Evolutionary conservation across 805 yeast genomes (phyloP).

Genomic region (Clavispora asparagi): DNA sequence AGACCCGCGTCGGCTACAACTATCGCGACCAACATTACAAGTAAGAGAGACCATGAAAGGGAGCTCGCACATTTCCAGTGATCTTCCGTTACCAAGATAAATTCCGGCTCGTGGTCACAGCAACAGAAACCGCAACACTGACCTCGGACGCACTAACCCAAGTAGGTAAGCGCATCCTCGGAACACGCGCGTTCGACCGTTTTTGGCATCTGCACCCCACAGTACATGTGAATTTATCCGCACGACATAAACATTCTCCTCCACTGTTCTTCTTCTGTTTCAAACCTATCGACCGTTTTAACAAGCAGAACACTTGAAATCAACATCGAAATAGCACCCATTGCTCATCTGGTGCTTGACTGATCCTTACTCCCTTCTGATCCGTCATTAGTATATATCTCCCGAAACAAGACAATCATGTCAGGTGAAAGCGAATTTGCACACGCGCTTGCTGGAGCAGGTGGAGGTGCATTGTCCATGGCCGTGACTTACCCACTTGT

Average conservation of each 20-base stretch:
- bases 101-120: no score
- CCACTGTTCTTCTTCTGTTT: neutral
- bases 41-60: no score
- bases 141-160: neutral
- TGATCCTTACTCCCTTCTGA: neutral
- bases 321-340: no score
- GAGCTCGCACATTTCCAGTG: no score
- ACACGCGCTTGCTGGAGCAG: slow-evolving; percentile 93
- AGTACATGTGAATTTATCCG: neutral
- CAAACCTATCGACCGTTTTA: neutral
- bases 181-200: neutral
- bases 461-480: slow-evolving; percentile 87
- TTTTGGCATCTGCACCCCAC: neutral
- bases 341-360: neutral
- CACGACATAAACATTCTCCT: neutral
- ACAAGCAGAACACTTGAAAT: no score
- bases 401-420: neutral
- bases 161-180: neutral
- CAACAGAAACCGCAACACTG: no score
- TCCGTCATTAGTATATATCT: no score
- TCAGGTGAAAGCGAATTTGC: slow-evolving; percentile 41
- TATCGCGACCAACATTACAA: no score
- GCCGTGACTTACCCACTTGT: slow-evolving; percentile 86
- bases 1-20: no score
- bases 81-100: no score